phyloP scores from a whole-genome alignment of 352 stramenopile genomes.

The Phytophthora pluvialis region DNA sequence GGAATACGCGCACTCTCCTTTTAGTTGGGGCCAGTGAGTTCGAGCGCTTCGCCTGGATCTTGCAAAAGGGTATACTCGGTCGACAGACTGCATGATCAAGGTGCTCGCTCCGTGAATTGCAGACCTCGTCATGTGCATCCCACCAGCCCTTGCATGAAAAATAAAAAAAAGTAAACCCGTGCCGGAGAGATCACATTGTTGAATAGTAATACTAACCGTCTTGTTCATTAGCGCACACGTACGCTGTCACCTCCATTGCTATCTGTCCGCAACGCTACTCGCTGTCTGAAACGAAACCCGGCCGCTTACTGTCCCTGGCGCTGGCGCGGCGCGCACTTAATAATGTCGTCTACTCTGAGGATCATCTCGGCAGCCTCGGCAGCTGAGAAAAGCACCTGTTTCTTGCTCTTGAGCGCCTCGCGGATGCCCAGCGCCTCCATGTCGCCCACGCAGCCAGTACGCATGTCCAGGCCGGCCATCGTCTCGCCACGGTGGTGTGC shows the following conservation, averaged over 20 bases:
- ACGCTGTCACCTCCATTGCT: constrained; percentile 16
- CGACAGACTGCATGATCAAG: no score
- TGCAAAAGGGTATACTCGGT: background rate
- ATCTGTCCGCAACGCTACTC: constrained; percentile 2
- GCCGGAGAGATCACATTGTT: background rate
- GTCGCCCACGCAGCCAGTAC: constrained; percentile 94
- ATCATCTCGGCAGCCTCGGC: constrained; percentile 99
- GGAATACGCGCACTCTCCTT: constrained; percentile 1
- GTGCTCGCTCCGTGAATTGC: no score
- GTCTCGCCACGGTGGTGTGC: constrained; percentile 93
- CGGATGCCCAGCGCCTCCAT: constrained; percentile 98
- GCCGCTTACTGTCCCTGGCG: constrained; percentile 57
- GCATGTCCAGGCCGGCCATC: constrained; percentile 97
- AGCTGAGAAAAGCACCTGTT: constrained; percentile 97
- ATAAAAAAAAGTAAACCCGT: background rate
- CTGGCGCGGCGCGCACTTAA: constrained; percentile 93
- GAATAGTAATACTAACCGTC: constrained; percentile 34
- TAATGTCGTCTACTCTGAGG: constrained; percentile 99
- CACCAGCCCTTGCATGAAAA: no score
- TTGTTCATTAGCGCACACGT: constrained; percentile 35
- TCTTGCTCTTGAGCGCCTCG: constrained; percentile 96
- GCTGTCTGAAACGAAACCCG: constrained; percentile 16
- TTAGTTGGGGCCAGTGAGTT: constrained; percentile 8
- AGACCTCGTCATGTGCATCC: no score
- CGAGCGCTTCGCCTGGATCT: background rate